Conservation (phyloP, 1,139 yeast genomes). For the Yamadazyma friedrichii region DNA sequence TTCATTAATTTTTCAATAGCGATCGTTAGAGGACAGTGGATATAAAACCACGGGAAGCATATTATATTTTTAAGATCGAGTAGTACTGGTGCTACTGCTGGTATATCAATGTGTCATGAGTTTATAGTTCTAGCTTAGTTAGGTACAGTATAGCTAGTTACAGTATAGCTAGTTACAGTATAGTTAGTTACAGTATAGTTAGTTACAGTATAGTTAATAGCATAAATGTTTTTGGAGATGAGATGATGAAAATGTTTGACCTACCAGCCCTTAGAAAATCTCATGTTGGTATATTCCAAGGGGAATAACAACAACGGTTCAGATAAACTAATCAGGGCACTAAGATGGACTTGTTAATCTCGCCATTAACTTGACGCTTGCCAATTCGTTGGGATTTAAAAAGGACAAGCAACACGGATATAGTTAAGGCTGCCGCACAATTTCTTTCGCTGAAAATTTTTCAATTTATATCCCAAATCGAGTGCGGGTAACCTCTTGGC, state of each 20-base stretch:
- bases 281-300: conserved; percentile 13
- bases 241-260: conserved; percentile 33
- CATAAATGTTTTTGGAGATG: neutral
- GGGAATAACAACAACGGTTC: conserved; percentile 16
- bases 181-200: no score
- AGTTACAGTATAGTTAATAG: no score
- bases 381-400: conserved; percentile 49
- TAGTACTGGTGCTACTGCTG: no score
- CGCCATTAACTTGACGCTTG: conserved; percentile 59
- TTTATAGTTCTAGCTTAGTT: no score
- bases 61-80: neutral
- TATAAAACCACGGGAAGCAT: conserved; percentile 20
- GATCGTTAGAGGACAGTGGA: conserved; percentile 49
- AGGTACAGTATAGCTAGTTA: no score
- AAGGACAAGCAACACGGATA: conserved; percentile 58
- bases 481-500: conserved; percentile 4
- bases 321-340: conserved; percentile 40
- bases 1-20: conserved; percentile 59
- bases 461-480: conserved; percentile 5
- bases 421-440: conserved; percentile 59
- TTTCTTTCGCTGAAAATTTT: conserved; percentile 12
- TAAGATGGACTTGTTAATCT: conserved; percentile 52
- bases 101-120: no score
- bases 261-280: conserved; percentile 51
- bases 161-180: no score